Evolutionary conservation across 23 red algal genomes (phyloP).

Genomic region (Chondrus crispus): DNA sequence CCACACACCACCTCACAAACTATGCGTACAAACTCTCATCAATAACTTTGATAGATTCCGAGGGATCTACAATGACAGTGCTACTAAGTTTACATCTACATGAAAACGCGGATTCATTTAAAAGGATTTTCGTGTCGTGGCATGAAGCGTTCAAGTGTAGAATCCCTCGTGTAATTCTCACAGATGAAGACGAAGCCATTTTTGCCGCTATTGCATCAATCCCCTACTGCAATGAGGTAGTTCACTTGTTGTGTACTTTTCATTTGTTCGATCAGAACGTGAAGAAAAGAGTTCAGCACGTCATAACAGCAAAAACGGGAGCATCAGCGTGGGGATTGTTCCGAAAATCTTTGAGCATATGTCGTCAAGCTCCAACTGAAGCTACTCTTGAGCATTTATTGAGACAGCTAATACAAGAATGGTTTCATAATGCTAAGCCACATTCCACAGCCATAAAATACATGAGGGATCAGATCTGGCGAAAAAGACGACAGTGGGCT

Average conservation of each 20-base stretch:
- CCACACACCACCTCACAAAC: too few species aligned
- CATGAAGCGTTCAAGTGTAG: not conserved
- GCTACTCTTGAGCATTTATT: not conserved
- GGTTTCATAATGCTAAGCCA: not conserved
- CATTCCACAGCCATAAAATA: not conserved
- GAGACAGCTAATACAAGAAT: not conserved
- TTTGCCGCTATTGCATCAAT: not conserved
- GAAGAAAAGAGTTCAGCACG: not conserved
- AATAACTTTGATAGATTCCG: too few species aligned
- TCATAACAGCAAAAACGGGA: not conserved
- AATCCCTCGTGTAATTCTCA: not conserved
- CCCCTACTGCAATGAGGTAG: not conserved
- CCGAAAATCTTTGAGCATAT: not conserved
- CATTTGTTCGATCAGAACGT: conserved; percentile 13
- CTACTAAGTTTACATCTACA: too few species aligned
- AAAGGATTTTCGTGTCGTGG: not conserved
- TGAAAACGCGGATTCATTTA: not conserved
- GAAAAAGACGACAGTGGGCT: not conserved
- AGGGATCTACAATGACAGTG: too few species aligned
- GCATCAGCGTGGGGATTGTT: not conserved
- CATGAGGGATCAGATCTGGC: not conserved
- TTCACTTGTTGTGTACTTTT: not conserved
- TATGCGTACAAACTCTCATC: too few species aligned
- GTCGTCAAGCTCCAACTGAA: not conserved
- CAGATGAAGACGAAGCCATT: not conserved